Evolutionary conservation across 1,139 yeast genomes (phyloP).

Genomic region (Yamadazyma songkhlaensis): DNA sequence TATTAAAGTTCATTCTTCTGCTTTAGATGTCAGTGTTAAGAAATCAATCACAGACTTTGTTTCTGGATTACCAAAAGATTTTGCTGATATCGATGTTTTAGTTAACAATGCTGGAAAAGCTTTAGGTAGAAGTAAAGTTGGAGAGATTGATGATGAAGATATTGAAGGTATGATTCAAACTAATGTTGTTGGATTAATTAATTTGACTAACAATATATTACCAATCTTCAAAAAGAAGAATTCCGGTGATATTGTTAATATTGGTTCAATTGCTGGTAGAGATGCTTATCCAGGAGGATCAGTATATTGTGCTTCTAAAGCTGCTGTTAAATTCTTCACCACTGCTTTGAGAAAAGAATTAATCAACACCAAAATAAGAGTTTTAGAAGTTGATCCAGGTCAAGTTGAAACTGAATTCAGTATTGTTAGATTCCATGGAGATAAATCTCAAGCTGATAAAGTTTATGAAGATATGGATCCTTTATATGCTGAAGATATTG

Average conservation of each 20-base stretch:
- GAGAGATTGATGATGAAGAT: constrained; percentile 52
- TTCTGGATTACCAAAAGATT: constrained; percentile 47
- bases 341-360: constrained; percentile 47
- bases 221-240: constrained; percentile 58
- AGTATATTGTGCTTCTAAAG: constrained; percentile 50
- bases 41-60: constrained; percentile 54
- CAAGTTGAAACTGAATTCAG: constrained; percentile 53
- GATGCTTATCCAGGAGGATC: constrained; percentile 52
- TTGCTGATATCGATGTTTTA: constrained; percentile 59
- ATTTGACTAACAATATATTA: constrained; percentile 63
- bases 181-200: constrained; percentile 70
- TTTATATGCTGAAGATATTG: constrained; percentile 46
- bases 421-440: constrained; percentile 45
- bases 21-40: constrained; percentile 60
- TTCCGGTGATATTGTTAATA: constrained; percentile 46
- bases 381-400: constrained; percentile 51
- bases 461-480: constrained; percentile 49
- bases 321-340: constrained; percentile 47
- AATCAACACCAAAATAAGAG: constrained; percentile 44
- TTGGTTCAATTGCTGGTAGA: constrained; percentile 53
- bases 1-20: constrained; percentile 45
- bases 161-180: constrained; percentile 66
- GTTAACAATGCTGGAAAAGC: constrained; percentile 86
- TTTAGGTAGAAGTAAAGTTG: constrained; percentile 63
- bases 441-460: constrained; percentile 36